These are phyloP conservation scores for Begonia masoniana DNA, from an alignment of 306 rosid genomes.

Conservation along the genomic window DNA sequence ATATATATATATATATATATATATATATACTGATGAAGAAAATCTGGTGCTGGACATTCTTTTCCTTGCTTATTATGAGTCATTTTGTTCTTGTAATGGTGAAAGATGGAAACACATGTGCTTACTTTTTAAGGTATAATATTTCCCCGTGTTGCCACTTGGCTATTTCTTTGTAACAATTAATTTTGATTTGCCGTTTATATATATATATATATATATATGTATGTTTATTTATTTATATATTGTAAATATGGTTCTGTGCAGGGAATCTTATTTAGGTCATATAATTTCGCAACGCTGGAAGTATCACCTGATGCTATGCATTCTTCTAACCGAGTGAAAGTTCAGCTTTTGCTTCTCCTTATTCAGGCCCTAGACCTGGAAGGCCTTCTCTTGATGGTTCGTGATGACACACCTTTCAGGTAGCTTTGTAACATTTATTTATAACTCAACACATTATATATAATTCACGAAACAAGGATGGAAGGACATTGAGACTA, in stretches of 20 bases:
- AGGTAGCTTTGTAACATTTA: constrained; percentile 20
- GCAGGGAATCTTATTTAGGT: constrained; percentile 69
- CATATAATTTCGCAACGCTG: constrained; percentile 63
- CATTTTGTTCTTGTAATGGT: constrained; percentile 59
- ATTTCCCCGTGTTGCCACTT: constrained; percentile 4
- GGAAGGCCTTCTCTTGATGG: constrained; percentile 88
- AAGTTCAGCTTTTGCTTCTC: constrained; percentile 68
- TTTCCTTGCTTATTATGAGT: constrained; percentile 71
- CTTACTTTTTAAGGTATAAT: constrained; percentile 53
- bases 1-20: too few species aligned
- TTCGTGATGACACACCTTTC: constrained; percentile 78
- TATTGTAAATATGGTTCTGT: constrained; percentile 1
- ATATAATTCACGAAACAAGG: neutral
- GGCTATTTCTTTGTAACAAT: neutral
- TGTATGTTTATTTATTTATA: too few species aligned
- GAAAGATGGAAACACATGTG: constrained; percentile 63
- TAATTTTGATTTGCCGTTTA: neutral
- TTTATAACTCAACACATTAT: constrained; percentile 7
- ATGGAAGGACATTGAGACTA: too few species aligned
- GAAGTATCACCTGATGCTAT: constrained; percentile 56
- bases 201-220: neutral
- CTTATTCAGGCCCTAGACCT: constrained; percentile 77
- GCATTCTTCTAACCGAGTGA: constrained; percentile 46
- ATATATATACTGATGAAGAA: constrained; percentile 86
- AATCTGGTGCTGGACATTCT: constrained; percentile 80